Percentiles rank a stretch among this genome's conserved stretches.
phyloP scores from a whole-genome alignment of 805 yeast genomes.

The Metschnikowia peoriensis region DNA sequence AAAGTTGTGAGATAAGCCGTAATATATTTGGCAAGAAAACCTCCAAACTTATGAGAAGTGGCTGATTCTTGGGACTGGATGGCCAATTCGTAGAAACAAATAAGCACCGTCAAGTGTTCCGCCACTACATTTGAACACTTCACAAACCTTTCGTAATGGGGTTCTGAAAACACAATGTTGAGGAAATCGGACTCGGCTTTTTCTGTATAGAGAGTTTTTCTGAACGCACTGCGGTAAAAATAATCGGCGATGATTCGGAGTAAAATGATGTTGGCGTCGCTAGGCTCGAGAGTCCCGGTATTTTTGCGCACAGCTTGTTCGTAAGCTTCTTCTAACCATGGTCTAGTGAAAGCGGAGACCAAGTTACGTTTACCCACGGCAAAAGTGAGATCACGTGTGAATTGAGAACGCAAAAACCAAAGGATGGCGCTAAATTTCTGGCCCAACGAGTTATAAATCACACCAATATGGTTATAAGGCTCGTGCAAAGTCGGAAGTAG shows the following conservation, averaged over 20 bases:
- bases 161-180: conserved; percentile 24
- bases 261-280: conserved; percentile 24
- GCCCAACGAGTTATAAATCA: conserved; percentile 38
- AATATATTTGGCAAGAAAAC: conserved; percentile 11
- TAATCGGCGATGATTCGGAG: conserved; percentile 43
- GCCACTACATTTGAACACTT: conserved; percentile 10
- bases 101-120: conserved; percentile 14
- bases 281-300: conserved; percentile 1
- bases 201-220: conserved; percentile 12
- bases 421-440: conserved; percentile 48
- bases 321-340: conserved; percentile 29
- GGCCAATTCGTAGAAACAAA: conserved; percentile 16
- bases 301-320: conserved; percentile 12
- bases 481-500: conserved; percentile 69
- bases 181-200: conserved; percentile 22
- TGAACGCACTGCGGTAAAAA: conserved; percentile 37
- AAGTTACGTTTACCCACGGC: conserved; percentile 49
- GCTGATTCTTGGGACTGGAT: neutral
- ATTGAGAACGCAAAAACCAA: conserved; percentile 55
- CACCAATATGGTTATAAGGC: conserved; percentile 59
- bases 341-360: conserved; percentile 33
- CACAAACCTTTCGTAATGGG: conserved; percentile 6
- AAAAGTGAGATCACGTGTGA: conserved; percentile 49
- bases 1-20: conserved; percentile 8
- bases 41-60: conserved; percentile 4